phyloP scores from a whole-genome alignment of 2,329 filamentous ascomycete species.

The Cladorrhinum sp. region DNA sequence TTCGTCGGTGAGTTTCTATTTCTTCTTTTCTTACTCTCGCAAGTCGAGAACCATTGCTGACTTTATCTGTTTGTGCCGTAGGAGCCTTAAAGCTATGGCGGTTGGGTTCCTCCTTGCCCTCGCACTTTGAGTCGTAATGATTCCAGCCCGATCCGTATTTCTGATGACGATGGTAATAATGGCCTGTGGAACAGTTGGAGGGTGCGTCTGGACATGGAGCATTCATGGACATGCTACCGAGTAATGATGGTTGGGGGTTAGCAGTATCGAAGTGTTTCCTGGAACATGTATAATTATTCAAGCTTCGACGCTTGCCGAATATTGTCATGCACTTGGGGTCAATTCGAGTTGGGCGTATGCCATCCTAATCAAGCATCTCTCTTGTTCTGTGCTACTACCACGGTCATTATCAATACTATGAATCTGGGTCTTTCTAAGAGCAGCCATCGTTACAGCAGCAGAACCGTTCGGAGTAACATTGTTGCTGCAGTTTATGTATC shows the following conservation, averaged over 20 bases:
- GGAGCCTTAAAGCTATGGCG: constrained; percentile 5
- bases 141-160: neutral
- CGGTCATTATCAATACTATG: too few species aligned
- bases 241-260: neutral
- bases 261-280: neutral
- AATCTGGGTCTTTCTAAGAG: too few species aligned
- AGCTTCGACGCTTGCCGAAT: neutral
- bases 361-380: too few species aligned
- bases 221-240: neutral
- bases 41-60: neutral
- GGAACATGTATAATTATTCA: neutral
- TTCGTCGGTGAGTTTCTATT: constrained; percentile 6
- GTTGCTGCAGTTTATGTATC: too few species aligned
- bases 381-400: too few species aligned
- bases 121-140: neutral
- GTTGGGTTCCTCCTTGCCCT: constrained; percentile 4
- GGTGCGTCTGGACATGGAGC: neutral
- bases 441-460: too few species aligned
- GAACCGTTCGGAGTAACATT: too few species aligned
- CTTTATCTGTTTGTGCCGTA: neutral
- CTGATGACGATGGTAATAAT: too few species aligned
- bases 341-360: constrained; percentile 18
- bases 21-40: too few species aligned
- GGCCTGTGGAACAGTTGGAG: neutral
- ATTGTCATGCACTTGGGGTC: neutral